Evolutionary conservation across 2,329 filamentous ascomycete genomes (phyloP).

Genomic region (Sarocladium strictum): DNA sequence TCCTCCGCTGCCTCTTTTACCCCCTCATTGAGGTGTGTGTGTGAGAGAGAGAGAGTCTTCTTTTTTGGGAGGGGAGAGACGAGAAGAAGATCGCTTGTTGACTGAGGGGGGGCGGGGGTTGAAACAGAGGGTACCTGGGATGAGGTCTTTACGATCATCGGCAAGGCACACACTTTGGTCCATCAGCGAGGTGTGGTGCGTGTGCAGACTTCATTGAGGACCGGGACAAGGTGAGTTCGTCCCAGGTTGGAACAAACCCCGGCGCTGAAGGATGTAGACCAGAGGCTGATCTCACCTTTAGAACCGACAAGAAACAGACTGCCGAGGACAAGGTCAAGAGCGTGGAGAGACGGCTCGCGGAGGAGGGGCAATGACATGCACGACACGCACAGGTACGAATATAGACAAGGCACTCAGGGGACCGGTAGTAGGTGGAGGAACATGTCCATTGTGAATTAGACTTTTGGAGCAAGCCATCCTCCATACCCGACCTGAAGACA

Average conservation of each 20-base stretch:
- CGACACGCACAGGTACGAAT: neutral
- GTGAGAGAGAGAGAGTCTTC: too few species aligned
- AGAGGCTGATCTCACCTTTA: conserved; percentile 22
- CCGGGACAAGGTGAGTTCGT: conserved; percentile 63
- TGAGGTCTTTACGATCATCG: conserved; percentile 75
- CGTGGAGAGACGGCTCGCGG: conserved; percentile 44
- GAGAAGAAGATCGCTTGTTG: too few species aligned
- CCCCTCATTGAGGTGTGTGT: too few species aligned
- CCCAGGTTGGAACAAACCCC: too few species aligned
- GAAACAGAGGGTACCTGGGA: conserved; percentile 87
- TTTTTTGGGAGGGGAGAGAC: too few species aligned
- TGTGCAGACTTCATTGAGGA: conserved; percentile 83
- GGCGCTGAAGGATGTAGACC: neutral
- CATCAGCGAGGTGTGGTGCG: conserved; percentile 72
- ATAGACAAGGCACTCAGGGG: neutral
- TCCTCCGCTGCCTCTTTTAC: neutral
- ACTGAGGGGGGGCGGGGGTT: too few species aligned
- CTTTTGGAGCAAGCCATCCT: neutral
- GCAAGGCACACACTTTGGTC: conserved; percentile 76
- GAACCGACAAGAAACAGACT: conserved; percentile 80
- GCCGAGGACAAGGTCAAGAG: conserved; percentile 73
- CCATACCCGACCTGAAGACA: neutral
- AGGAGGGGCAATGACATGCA: conserved; percentile 8
- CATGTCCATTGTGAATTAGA: neutral
- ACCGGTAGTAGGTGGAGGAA: neutral